These are phyloP conservation scores for Mortierella alpina DNA, from an alignment of 192 early-diverging fungal genomes.

Conservation along the genomic window DNA sequence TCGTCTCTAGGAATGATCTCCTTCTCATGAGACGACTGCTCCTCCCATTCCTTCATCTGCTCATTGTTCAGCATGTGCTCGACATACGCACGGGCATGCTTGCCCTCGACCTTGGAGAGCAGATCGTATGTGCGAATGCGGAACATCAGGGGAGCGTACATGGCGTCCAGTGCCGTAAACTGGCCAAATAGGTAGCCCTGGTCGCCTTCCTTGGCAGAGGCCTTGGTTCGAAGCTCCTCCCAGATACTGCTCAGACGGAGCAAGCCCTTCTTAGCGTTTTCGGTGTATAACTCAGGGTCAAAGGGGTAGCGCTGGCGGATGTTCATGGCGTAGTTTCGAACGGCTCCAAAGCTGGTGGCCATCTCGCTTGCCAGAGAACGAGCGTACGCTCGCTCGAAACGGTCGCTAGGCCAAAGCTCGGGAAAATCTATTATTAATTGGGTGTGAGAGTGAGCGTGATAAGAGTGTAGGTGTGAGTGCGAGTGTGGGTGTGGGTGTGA, in stretches of 20 bases:
- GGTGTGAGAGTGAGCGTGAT: too few species aligned
- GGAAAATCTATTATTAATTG: slow-evolving; percentile 35
- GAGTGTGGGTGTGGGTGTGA: too few species aligned
- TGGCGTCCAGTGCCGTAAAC: slow-evolving; percentile 54
- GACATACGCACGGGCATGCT: slow-evolving; percentile 30
- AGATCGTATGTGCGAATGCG: slow-evolving; percentile 24
- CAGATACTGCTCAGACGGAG: slow-evolving; percentile 35
- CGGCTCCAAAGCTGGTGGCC: slow-evolving; percentile 33
- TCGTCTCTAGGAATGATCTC: slow-evolving; percentile 41
- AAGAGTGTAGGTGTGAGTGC: too few species aligned
- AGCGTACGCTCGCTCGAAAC: slow-evolving; percentile 46
- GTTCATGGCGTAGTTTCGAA: slow-evolving; percentile 51
- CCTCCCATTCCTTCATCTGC: slow-evolving; percentile 43
- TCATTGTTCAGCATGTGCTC: slow-evolving; percentile 23
- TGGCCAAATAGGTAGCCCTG: slow-evolving; percentile 53
- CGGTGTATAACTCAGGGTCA: slow-evolving; percentile 19
- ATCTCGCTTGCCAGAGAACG: slow-evolving; percentile 50
- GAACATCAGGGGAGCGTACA: slow-evolving; percentile 52
- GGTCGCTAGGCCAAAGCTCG: slow-evolving; percentile 37
- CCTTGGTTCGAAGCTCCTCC: slow-evolving; percentile 46
- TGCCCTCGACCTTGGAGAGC: slow-evolving; percentile 20
- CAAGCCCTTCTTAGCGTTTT: slow-evolving; percentile 14
- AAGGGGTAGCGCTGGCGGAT: slow-evolving; percentile 24
- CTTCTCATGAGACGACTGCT: slow-evolving; percentile 19
- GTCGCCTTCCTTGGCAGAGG: slow-evolving; percentile 24